These are phyloP conservation scores for Sonneratia caseolaris DNA, from an alignment of 345 rosid species.

Conservation along the genomic window DNA sequence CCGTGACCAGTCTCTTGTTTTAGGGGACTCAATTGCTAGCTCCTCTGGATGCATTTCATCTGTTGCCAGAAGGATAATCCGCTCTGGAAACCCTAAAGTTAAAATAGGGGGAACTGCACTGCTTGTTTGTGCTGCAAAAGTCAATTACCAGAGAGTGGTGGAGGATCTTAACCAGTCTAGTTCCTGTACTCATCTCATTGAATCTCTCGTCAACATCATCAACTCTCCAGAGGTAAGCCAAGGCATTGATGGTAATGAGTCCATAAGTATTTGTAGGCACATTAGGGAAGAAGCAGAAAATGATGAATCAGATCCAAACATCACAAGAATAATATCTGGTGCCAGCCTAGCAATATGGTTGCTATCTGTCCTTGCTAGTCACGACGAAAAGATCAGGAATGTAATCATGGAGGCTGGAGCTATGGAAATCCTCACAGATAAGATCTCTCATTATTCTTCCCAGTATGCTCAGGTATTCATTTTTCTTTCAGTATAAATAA, in stretches of 20 bases:
- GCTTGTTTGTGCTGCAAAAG: conserved; percentile 89
- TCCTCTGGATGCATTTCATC: conserved; percentile 62
- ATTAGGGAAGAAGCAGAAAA: conserved; percentile 42
- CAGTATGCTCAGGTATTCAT: conserved; percentile 60
- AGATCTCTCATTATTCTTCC: conserved; percentile 48
- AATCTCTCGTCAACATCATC: conserved; percentile 68
- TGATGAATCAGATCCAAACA: conserved; percentile 35
- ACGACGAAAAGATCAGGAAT: conserved; percentile 64
- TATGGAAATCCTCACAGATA: conserved; percentile 73
- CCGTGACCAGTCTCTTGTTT: conserved; percentile 63
- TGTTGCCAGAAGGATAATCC: conserved; percentile 66
- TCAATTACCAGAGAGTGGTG: conserved; percentile 65
- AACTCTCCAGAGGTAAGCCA: conserved; percentile 43
- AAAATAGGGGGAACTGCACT: conserved; percentile 94
- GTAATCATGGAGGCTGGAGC: conserved; percentile 91
- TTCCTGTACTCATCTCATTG: conserved; percentile 48
- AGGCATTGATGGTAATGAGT: conserved; percentile 36
- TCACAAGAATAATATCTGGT: conserved; percentile 56
- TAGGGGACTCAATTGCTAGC: conserved; percentile 62
- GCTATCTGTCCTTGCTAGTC: conserved; percentile 87
- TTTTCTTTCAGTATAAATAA: conserved; percentile 2
- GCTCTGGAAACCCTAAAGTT: conserved; percentile 53
- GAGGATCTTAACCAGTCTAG: conserved; percentile 81
- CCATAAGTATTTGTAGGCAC: conserved; percentile 53
- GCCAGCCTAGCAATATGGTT: conserved; percentile 78